A percentile compares a stretch with the other conserved stretches of the same genome.
Conservation (phyloP, 805 yeast genomes). For the Saccharomyces cerevisiae region DNA sequence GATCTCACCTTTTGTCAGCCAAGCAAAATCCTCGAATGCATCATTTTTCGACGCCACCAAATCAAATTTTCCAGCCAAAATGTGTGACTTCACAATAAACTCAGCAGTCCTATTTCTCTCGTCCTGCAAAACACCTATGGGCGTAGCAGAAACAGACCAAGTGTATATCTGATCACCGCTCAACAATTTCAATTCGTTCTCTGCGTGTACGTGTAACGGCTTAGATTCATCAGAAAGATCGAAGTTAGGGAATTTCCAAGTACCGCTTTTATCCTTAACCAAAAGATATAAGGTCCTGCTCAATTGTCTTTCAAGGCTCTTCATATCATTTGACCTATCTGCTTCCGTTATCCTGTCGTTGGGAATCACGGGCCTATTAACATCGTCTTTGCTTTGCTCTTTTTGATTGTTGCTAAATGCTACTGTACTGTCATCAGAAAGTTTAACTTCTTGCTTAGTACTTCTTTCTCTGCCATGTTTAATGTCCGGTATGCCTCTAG, state of each 20-base stretch:
- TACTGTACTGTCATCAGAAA: conserved; percentile 56
- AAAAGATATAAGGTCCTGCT: conserved; percentile 73
- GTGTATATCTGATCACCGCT: conserved; percentile 77
- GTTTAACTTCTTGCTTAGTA: conserved; percentile 62
- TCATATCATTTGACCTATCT: conserved; percentile 52
- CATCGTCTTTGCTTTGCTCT: conserved; percentile 42
- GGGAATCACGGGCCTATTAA: conserved; percentile 60
- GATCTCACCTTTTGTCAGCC: conserved; percentile 83
- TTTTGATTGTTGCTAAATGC: conserved; percentile 17
- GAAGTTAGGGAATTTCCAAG: conserved; percentile 82
- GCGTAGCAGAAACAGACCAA: conserved; percentile 86
- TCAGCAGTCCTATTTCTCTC: conserved; percentile 33
- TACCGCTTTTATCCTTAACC: conserved; percentile 37
- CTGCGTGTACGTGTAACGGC: conserved; percentile 66
- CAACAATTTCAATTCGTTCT: conserved; percentile 55
- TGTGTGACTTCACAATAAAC: conserved; percentile 78
- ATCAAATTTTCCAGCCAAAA: conserved; percentile 71
- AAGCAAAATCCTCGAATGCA: conserved; percentile 48
- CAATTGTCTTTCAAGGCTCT: conserved; percentile 70
- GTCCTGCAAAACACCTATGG: conserved; percentile 60
- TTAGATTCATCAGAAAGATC: conserved; percentile 33
- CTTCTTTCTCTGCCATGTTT: conserved; percentile 86
- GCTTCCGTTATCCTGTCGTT: conserved; percentile 72
- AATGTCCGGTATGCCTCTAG: conserved; percentile 78
- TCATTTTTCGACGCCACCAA: conserved; percentile 33